phyloP scores from a whole-genome alignment of 2,329 filamentous ascomycete genomes.

The Lithohypha guttulata region DNA sequence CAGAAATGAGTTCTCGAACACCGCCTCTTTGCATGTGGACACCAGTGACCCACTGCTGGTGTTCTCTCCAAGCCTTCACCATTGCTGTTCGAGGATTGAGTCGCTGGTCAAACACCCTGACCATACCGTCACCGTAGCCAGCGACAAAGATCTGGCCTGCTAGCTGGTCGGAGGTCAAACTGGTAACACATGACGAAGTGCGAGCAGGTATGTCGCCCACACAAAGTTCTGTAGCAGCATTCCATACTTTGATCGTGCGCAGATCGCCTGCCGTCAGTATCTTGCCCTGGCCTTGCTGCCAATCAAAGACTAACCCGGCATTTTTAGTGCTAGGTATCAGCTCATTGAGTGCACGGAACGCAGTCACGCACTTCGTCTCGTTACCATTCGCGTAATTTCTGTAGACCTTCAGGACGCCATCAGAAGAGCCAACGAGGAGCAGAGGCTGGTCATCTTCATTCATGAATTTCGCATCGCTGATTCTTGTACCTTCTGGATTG shows the following conservation, averaged over 20 bases:
- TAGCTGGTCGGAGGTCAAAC: slow-evolving; percentile 92
- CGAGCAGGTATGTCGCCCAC: slow-evolving; percentile 79
- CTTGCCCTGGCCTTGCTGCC: slow-evolving; percentile 94
- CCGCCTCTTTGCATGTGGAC: slow-evolving; percentile 96
- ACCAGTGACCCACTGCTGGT: slow-evolving; percentile 89
- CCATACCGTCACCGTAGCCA: slow-evolving; percentile 88
- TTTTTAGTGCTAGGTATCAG: slow-evolving; percentile 90
- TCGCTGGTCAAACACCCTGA: slow-evolving; percentile 87
- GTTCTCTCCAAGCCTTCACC: slow-evolving; percentile 95
- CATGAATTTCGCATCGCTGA: slow-evolving; percentile 93
- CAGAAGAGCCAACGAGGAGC: slow-evolving; percentile 87
- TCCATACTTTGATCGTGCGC: slow-evolving; percentile 91
- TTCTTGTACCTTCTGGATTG: slow-evolving; percentile 80
- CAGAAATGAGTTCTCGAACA: slow-evolving; percentile 79
- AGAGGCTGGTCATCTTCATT: slow-evolving; percentile 96
- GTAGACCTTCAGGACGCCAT: slow-evolving; percentile 88
- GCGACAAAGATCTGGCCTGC: slow-evolving; percentile 93
- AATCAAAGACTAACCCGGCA: slow-evolving; percentile 92
- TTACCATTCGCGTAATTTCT: slow-evolving; percentile 74
- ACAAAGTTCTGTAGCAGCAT: slow-evolving; percentile 85
- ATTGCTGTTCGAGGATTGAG: slow-evolving; percentile 75
- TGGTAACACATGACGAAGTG: slow-evolving; percentile 90
- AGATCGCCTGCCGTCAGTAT: slow-evolving; percentile 94
- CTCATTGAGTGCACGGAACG: slow-evolving; percentile 86
- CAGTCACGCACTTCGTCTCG: slow-evolving; percentile 72